phyloP scores from a whole-genome alignment of 805 yeast species.

The Zygosaccharomyces pseudorouxii region DNA sequence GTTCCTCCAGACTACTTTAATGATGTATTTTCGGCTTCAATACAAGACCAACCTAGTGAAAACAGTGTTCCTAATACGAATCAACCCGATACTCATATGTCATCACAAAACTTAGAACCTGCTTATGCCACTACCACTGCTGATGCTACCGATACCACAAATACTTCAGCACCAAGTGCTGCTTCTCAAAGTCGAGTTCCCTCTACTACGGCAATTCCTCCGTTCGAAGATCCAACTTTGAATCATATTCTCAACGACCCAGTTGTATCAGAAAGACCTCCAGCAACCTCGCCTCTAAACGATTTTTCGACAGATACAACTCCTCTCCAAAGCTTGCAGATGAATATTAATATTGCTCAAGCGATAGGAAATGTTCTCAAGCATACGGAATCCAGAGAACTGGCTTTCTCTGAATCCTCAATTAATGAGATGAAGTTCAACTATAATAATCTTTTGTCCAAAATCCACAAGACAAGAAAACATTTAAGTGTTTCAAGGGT shows the following conservation, averaged over 20 bases:
- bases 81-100: neutral
- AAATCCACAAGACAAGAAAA: conserved; percentile 24
- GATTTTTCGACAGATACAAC: conserved; percentile 8
- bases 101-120: conserved; percentile 5
- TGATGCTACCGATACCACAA: neutral
- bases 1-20: conserved; percentile 24
- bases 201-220: conserved; percentile 8
- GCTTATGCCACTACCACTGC: conserved; percentile 2
- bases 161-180: neutral
- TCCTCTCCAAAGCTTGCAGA: conserved; percentile 18
- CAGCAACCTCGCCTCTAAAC: conserved; percentile 3
- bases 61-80: conserved; percentile 3
- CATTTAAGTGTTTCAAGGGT: conserved; percentile 10
- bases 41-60: neutral
- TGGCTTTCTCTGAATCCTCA: conserved; percentile 27
- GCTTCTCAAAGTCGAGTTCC: conserved; percentile 6
- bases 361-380: conserved; percentile 30
- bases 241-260: conserved; percentile 15
- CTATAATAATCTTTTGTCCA: conserved; percentile 24
- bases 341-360: conserved; percentile 31
- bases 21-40: conserved; percentile 20
- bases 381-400: conserved; percentile 29
- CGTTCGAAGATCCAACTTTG: conserved; percentile 20
- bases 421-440: conserved; percentile 26
- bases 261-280: conserved; percentile 10